Evolutionary conservation across 1,139 yeast genomes (phyloP).

Genomic region (Candida pseudoviswanathii): DNA sequence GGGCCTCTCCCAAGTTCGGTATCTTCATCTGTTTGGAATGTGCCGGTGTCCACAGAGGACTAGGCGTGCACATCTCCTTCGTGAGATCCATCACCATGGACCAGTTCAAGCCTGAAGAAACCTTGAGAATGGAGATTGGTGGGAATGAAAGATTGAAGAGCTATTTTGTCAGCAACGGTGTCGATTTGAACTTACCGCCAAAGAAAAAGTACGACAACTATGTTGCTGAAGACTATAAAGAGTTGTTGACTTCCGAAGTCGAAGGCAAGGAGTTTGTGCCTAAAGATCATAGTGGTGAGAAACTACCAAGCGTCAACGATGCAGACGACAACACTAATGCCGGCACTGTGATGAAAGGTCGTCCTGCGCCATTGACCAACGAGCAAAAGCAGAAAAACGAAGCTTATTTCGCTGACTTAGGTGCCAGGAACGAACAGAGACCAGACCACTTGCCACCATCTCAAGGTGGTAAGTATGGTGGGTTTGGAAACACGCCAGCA

Average conservation of each 20-base stretch:
- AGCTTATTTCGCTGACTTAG: constrained; percentile 77
- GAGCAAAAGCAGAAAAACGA: constrained; percentile 69
- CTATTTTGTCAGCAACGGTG: constrained; percentile 74
- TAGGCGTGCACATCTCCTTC: constrained; percentile 96
- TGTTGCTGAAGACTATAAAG: constrained; percentile 94
- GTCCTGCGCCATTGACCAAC: constrained; percentile 29
- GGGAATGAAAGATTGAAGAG: constrained; percentile 79
- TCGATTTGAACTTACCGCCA: constrained; percentile 65
- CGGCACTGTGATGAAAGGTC: constrained; percentile 16
- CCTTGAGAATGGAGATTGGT: constrained; percentile 89
- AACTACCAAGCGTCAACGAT: constrained; percentile 35
- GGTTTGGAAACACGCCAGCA: constrained; percentile 83
- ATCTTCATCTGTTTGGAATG: constrained; percentile 95
- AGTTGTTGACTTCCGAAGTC: constrained; percentile 69
- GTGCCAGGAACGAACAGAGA: constrained; percentile 68
- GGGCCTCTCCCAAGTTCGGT: constrained; percentile 99
- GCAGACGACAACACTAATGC: constrained; percentile 15
- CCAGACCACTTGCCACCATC: constrained; percentile 87
- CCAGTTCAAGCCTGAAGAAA: constrained; percentile 91
- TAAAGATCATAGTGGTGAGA: constrained; percentile 60
- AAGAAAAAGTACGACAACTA: constrained; percentile 80
- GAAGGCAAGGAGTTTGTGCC: constrained; percentile 75
- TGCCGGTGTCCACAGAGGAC: constrained; percentile 94
- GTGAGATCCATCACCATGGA: constrained; percentile 97
- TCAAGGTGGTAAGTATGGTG: constrained; percentile 90